Evolutionary conservation across 176 grass and related monocot species (phyloP).

Genomic region (Aegilops umbellulata): DNA sequence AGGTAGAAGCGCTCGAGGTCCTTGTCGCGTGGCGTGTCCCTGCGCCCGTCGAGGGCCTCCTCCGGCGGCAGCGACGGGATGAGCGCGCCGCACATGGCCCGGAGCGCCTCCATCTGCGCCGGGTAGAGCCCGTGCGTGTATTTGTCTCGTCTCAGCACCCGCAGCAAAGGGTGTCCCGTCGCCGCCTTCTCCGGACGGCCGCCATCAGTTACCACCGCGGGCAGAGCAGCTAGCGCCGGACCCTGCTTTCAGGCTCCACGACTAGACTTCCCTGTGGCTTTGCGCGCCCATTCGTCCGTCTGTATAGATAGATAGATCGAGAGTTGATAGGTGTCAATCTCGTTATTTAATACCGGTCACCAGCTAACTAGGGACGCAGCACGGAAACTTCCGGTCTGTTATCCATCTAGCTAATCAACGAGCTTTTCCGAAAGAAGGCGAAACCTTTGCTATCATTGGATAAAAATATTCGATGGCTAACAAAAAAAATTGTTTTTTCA

Average conservation of each 20-base stretch:
- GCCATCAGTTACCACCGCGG: neutral
- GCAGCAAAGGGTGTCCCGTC: conserved; percentile 50
- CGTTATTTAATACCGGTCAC: neutral
- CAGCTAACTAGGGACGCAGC: neutral
- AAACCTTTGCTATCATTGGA: neutral
- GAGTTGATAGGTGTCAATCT: neutral
- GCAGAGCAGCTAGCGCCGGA: no score
- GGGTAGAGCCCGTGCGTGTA: conserved; percentile 63
- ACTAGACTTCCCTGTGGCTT: neutral
- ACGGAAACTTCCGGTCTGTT: neutral
- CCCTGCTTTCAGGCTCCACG: neutral
- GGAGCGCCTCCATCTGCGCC: conserved; percentile 54
- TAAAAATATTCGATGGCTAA: neutral
- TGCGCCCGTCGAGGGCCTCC: conserved; percentile 17
- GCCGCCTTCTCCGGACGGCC: neutral
- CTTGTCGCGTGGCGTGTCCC: conserved; percentile 13
- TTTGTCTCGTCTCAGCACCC: conserved; percentile 29
- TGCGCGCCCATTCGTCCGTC: neutral
- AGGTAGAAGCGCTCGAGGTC: conserved; percentile 56
- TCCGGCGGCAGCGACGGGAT: conserved; percentile 55
- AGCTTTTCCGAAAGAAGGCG: neutral
- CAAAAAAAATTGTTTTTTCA: no score
- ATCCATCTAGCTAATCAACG: neutral
- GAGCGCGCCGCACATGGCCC: conserved; percentile 69
- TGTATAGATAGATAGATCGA: neutral